Percentiles rank a stretch among this genome's conserved stretches.
phyloP scores from a whole-genome alignment of 148 eudicot genomes.

The Pouteria glomerata region DNA sequence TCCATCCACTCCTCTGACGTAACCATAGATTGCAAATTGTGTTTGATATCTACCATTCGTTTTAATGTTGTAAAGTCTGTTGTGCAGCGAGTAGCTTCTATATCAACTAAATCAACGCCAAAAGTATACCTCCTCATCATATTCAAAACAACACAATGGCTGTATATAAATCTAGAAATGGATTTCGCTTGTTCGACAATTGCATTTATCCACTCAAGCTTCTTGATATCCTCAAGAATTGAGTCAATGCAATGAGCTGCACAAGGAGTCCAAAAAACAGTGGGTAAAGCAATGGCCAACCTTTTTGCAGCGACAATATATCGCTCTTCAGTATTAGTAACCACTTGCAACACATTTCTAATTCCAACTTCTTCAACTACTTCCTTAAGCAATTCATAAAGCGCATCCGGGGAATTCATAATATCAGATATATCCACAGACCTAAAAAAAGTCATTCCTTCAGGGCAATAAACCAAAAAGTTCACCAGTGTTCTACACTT shows the following conservation, averaged over 20 bases:
- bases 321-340: constrained; percentile 59
- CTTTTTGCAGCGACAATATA: constrained; percentile 62
- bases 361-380: constrained; percentile 79
- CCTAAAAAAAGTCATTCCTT: constrained; percentile 69
- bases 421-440: constrained; percentile 65
- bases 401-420: constrained; percentile 40
- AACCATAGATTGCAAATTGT: constrained; percentile 76
- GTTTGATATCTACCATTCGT: constrained; percentile 62
- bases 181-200: constrained; percentile 66
- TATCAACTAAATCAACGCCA: constrained; percentile 76
- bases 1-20: constrained; percentile 97
- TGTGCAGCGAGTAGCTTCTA: constrained; percentile 42
- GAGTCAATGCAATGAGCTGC: constrained; percentile 55
- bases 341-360: constrained; percentile 73
- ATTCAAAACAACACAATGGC: constrained; percentile 58
- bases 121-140: constrained; percentile 82
- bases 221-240: constrained; percentile 68
- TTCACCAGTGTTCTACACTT: constrained; percentile 50
- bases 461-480: constrained; percentile 63
- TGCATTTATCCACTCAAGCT: constrained; percentile 56
- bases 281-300: constrained; percentile 51
- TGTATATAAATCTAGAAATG: constrained; percentile 76
- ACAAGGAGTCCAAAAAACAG: constrained; percentile 89
- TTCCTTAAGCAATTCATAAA: constrained; percentile 57
- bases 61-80: constrained; percentile 68